Conservation (phyloP, 176 grass and related monocot species). For the Luzula sylvatica region DNA sequence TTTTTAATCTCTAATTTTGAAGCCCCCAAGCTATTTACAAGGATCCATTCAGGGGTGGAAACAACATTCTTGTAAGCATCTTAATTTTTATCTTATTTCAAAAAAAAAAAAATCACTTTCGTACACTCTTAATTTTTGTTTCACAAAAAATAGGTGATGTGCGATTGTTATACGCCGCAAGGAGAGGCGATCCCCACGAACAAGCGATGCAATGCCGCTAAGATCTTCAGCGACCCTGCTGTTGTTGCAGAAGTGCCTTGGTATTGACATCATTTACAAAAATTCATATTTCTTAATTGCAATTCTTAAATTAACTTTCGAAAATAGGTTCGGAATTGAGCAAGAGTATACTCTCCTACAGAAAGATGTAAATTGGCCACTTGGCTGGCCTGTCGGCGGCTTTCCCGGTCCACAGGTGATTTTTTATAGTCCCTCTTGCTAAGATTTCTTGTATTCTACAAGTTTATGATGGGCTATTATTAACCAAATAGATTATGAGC, state of each 20-base stretch:
- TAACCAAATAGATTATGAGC: background rate
- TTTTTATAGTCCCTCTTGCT: background rate
- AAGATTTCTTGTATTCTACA: background rate
- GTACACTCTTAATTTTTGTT: background rate
- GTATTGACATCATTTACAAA: slow-evolving; percentile 14
- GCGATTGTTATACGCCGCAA: slow-evolving; percentile 68
- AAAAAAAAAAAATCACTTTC: no score
- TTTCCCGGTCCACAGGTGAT: slow-evolving; percentile 84
- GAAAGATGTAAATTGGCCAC: slow-evolving; percentile 82
- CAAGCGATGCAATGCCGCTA: slow-evolving; percentile 42
- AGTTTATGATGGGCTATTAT: no score
- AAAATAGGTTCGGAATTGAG: slow-evolving; percentile 81
- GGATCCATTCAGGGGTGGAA: slow-evolving; percentile 88
- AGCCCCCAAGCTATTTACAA: slow-evolving; percentile 85
- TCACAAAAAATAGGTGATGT: slow-evolving; percentile 48
- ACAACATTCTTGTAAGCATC: slow-evolving; percentile 71
- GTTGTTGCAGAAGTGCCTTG: slow-evolving; percentile 67
- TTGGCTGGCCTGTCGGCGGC: slow-evolving; percentile 84
- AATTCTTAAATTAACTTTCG: background rate
- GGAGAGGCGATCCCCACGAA: slow-evolving; percentile 62
- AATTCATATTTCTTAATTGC: background rate
- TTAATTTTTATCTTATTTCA: background rate
- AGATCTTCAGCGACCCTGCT: slow-evolving; percentile 73
- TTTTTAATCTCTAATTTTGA: background rate
- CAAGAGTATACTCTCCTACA: slow-evolving; percentile 96